phyloP scores from a whole-genome alignment of 345 rosid genomes.

The Turritis glabra region DNA sequence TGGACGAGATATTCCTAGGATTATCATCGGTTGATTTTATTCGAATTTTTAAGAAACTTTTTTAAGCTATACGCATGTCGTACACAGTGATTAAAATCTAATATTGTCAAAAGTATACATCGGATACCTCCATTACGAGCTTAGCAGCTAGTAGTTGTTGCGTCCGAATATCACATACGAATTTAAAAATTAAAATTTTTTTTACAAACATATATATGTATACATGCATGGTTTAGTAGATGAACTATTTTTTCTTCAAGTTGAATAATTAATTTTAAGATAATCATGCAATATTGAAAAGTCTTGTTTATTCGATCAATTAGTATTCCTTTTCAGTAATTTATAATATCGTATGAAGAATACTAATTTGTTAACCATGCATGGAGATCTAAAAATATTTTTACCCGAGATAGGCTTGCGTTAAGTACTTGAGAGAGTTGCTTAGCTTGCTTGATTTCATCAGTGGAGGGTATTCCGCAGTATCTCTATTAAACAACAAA shows the following conservation, averaged over 20 bases:
- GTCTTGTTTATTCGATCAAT: background rate
- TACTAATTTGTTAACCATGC: background rate
- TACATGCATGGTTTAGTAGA: constrained; percentile 2
- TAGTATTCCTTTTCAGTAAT: background rate
- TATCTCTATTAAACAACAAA: constrained; percentile 53
- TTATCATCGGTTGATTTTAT: constrained; percentile 22
- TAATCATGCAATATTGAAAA: background rate
- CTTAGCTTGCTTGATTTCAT: constrained; percentile 92
- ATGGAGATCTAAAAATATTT: background rate
- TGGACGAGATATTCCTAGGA: constrained; percentile 13
- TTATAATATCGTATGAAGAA: background rate
- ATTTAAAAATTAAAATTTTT: background rate
- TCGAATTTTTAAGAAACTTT: constrained; percentile 1
- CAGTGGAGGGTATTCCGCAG: constrained; percentile 82
- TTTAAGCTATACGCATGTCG: constrained; percentile 10
- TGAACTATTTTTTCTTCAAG: background rate
- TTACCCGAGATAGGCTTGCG: constrained; percentile 79
- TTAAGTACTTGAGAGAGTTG: constrained; percentile 78
- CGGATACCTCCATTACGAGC: background rate
- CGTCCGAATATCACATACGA: constrained; percentile 26
- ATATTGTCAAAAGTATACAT: constrained; percentile 20
- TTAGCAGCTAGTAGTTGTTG: constrained; percentile 18
- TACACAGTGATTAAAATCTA: background rate
- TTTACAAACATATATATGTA: background rate
- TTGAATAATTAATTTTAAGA: background rate